These are phyloP conservation scores for Suillus cothurnatus DNA, from an alignment of 768 basidiomycete species.

Conservation along the genomic window DNA sequence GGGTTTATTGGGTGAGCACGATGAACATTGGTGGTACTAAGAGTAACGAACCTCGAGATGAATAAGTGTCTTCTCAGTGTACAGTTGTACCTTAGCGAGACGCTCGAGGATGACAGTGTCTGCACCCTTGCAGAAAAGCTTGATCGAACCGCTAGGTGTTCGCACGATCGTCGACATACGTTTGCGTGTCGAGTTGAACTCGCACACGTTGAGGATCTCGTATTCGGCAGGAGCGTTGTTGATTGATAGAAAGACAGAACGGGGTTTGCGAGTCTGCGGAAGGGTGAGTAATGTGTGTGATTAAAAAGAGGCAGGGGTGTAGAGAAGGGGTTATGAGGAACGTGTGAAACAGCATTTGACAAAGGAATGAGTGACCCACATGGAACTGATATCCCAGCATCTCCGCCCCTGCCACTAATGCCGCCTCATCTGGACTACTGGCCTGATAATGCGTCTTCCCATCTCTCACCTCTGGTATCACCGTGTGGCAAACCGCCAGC, in stretches of 20 bases:
- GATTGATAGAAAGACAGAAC: slow-evolving; percentile 88
- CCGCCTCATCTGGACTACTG: slow-evolving; percentile 97
- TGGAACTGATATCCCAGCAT: slow-evolving; percentile 91
- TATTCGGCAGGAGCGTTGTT: slow-evolving; percentile 75
- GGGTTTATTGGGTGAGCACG: slow-evolving; percentile 9
- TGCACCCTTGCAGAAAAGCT: slow-evolving; percentile 95
- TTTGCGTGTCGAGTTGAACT: slow-evolving; percentile 98
- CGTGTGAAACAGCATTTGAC: background rate
- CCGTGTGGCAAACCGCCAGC: slow-evolving; percentile 95
- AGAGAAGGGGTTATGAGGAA: background rate
- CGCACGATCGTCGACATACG: slow-evolving; percentile 97
- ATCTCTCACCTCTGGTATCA: slow-evolving; percentile 89
- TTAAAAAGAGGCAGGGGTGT: background rate
- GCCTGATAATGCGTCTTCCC: slow-evolving; percentile 95
- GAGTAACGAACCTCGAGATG: slow-evolving; percentile 79
- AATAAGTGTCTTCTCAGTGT: slow-evolving; percentile 79
- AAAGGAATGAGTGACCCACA: slow-evolving; percentile 50
- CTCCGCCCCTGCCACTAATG: slow-evolving; percentile 93
- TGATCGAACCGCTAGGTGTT: slow-evolving; percentile 86
- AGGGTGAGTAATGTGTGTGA: background rate
- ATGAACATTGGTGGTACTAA: background rate
- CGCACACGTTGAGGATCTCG: slow-evolving; percentile 94
- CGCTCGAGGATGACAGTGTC: slow-evolving; percentile 97
- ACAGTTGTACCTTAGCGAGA: slow-evolving; percentile 81
- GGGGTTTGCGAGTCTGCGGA: slow-evolving; percentile 88